Conservation (phyloP, 169 alveolate species). For the Plasmodium blacklocki region DNA sequence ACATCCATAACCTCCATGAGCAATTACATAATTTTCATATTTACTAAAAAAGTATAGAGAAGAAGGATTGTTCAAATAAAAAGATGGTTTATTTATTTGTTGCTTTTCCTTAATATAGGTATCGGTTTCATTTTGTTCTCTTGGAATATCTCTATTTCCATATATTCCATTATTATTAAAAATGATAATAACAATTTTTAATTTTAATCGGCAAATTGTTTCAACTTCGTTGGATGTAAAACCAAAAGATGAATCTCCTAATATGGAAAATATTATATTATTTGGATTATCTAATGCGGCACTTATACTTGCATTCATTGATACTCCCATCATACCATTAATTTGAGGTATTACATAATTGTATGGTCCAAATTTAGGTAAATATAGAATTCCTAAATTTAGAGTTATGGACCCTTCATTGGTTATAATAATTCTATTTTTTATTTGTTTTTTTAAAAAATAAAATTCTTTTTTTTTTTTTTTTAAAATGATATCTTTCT, state of each 20-base stretch:
- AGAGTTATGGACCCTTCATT: slow-evolving; percentile 69
- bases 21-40: slow-evolving; percentile 56
- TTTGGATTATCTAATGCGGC: slow-evolving; percentile 38
- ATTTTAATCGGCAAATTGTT: slow-evolving; percentile 47
- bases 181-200: slow-evolving; percentile 53
- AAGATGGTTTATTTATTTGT: background rate
- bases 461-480: background rate
- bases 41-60: slow-evolving; percentile 56
- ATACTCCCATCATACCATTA: slow-evolving; percentile 74
- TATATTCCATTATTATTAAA: slow-evolving; percentile 72
- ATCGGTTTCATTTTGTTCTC: too few species aligned
- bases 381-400: slow-evolving; percentile 50
- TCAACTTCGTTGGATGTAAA: slow-evolving; percentile 71
- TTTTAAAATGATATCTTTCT: background rate
- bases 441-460: slow-evolving; percentile 26
- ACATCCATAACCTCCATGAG: slow-evolving; percentile 74
- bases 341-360: slow-evolving; percentile 62
- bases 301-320: slow-evolving; percentile 67
- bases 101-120: background rate
- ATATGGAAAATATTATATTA: slow-evolving; percentile 36
- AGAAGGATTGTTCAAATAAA: slow-evolving; percentile 54
- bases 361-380: slow-evolving; percentile 61
- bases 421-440: slow-evolving; percentile 42
- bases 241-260: slow-evolving; percentile 76
- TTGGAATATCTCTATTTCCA: slow-evolving; percentile 34